A percentile compares a stretch with the other conserved stretches of the same genome.
Evolutionary conservation across 108 stramenopile genomes (phyloP).

Genomic region (Cyclotella sp.): DNA sequence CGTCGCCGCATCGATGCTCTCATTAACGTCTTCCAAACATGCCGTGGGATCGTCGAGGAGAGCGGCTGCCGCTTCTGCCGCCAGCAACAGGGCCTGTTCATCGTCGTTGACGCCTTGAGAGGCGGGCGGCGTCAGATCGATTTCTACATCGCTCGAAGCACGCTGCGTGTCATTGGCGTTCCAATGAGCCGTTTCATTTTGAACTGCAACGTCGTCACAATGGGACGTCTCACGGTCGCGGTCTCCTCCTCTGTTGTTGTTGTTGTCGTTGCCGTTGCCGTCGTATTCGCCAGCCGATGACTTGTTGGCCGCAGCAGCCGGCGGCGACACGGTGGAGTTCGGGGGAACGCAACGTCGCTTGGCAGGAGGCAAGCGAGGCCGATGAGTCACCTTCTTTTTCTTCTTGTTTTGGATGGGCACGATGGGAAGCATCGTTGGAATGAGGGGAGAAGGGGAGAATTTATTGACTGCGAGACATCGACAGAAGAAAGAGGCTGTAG

Average conservation of each 20-base stretch:
- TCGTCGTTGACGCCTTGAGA: background rate
- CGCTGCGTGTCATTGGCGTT: background rate
- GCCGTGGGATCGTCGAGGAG: too few relatives aligned
- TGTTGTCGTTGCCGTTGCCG: background rate
- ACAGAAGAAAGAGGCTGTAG: too few relatives aligned
- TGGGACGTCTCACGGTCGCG: too few relatives aligned
- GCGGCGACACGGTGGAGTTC: background rate
- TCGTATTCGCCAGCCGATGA: background rate
- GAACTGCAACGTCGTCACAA: too few relatives aligned
- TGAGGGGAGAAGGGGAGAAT: too few relatives aligned
- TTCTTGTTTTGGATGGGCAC: constrained; percentile 4
- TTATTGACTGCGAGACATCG: too few relatives aligned
- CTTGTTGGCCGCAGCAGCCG: background rate
- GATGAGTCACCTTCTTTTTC: constrained; percentile 1
- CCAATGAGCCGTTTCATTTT: background rate
- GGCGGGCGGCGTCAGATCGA: background rate
- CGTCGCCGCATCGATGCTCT: background rate
- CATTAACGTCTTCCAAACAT: background rate
- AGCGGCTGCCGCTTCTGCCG: constrained; percentile 20
- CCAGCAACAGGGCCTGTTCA: constrained; percentile 12
- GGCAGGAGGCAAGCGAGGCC: background rate
- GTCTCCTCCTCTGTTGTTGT: constrained; percentile 1
- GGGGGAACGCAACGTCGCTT: background rate
- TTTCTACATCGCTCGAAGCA: background rate
- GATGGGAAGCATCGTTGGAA: constrained; percentile 13